A percentile compares a stretch with the other conserved stretches of the same genome.
Evolutionary conservation across 306 rosid species (phyloP).

Genomic region (Lathyrus aphaca): DNA sequence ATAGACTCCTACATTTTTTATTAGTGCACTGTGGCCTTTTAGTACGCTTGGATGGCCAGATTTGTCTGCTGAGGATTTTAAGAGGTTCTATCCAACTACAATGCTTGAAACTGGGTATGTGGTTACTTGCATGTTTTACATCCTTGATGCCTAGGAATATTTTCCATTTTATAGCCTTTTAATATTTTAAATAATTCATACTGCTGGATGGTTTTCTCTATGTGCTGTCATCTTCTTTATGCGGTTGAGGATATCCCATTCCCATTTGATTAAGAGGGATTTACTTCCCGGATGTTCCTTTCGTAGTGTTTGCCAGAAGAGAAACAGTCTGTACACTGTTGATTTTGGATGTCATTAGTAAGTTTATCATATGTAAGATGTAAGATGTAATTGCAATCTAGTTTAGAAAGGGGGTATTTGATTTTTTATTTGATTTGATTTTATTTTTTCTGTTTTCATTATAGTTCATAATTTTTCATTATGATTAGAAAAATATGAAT

Average conservation of each 20-base stretch:
- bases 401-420: constrained; percentile 18
- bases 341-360: constrained; percentile 3
- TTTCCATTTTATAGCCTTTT: not conserved
- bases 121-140: constrained; percentile 35
- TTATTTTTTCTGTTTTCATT: not conserved
- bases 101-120: constrained; percentile 97
- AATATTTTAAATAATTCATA: constrained; percentile 8
- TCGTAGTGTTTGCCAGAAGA: not conserved
- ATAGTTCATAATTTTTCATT: not conserved
- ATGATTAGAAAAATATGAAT: not conserved
- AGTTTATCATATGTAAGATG: constrained; percentile 10
- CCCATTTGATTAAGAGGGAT: not conserved
- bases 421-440: constrained; percentile 1
- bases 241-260: constrained; percentile 5
- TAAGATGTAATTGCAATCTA: constrained; percentile 2
- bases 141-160: constrained; percentile 16
- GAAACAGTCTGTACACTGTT: not conserved
- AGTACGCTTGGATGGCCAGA: constrained; percentile 99
- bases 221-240: constrained; percentile 18
- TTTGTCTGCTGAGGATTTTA: constrained; percentile 73
- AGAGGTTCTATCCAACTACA: constrained; percentile 87
- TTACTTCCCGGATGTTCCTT: not conserved
- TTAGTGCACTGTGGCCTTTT: constrained; percentile 96
- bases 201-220: not conserved
- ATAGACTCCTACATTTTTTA: constrained; percentile 26